A percentile compares a stretch with the other conserved stretches of the same genome.
phyloP scores from a whole-genome alignment of 352 stramenopile genomes.

The Phytophthora fragariae region DNA sequence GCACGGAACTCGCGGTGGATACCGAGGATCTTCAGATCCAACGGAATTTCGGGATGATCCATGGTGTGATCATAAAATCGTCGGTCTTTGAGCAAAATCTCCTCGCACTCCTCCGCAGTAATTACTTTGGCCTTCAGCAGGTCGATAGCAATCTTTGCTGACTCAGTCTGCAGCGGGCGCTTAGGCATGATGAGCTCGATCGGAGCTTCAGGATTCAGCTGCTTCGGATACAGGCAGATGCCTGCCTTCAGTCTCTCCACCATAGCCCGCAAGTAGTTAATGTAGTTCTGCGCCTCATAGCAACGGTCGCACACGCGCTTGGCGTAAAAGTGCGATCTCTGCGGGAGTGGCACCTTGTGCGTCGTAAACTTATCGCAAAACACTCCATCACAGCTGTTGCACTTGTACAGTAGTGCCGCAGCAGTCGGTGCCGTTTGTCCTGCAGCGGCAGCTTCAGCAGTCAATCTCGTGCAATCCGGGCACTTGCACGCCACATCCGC shows the following conservation, averaged over 20 bases:
- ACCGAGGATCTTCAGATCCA: constrained; percentile 87
- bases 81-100: constrained; percentile 84
- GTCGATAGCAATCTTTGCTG: constrained; percentile 88
- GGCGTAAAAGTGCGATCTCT: constrained; percentile 82
- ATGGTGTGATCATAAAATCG: constrained; percentile 86
- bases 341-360: constrained; percentile 81
- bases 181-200: constrained; percentile 92
- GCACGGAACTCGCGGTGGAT: constrained; percentile 89
- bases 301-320: constrained; percentile 90
- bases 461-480: constrained; percentile 59
- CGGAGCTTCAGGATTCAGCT: constrained; percentile 83
- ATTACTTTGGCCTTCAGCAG: constrained; percentile 86
- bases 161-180: constrained; percentile 79
- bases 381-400: constrained; percentile 79
- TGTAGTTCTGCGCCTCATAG: constrained; percentile 84
- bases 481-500: constrained; percentile 76
- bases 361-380: constrained; percentile 87
- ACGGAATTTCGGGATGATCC: constrained; percentile 84
- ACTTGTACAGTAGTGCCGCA: constrained; percentile 79
- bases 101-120: constrained; percentile 89
- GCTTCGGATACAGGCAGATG: constrained; percentile 88
- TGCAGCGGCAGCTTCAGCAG: constrained; percentile 36
- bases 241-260: constrained; percentile 85
- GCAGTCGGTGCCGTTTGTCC: constrained; percentile 33
- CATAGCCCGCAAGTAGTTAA: constrained; percentile 89